These are phyloP conservation scores for Skeletonema costatum DNA, from an alignment of 108 stramenopile genomes.

Conservation along the genomic window DNA sequence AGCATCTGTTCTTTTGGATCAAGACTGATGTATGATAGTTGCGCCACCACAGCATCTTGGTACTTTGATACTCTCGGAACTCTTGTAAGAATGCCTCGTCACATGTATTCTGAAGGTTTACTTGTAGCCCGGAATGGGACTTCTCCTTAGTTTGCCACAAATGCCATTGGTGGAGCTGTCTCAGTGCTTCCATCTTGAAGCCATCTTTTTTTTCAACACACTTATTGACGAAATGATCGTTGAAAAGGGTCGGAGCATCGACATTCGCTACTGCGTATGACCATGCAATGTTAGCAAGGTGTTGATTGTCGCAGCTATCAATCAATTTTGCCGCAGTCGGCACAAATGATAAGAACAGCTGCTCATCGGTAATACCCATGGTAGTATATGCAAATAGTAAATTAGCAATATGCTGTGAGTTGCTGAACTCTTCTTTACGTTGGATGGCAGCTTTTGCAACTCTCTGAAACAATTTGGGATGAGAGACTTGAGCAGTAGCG, in stretches of 20 bases:
- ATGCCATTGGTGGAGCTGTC: too few species aligned
- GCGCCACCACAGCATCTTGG: background rate
- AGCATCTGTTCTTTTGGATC: background rate
- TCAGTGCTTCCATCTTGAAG: too few species aligned
- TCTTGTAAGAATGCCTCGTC: background rate
- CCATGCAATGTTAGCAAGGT: constrained; percentile 49
- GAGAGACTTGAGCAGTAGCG: background rate
- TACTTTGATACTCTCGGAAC: background rate
- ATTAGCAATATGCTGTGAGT: constrained; percentile 37
- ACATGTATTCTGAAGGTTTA: constrained; percentile 2
- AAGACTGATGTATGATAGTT: constrained; percentile 1
- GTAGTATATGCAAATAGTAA: constrained; percentile 42
- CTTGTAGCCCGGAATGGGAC: background rate
- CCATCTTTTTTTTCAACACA: too few species aligned
- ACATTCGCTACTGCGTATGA: constrained; percentile 34
- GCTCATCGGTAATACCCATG: constrained; percentile 8
- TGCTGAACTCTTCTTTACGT: constrained; percentile 21
- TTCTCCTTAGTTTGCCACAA: background rate
- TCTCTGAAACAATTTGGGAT: background rate
- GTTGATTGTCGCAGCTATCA: constrained; percentile 29
- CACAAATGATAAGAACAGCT: constrained; percentile 31
- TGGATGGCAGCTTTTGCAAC: constrained; percentile 13
- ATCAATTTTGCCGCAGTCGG: constrained; percentile 9
- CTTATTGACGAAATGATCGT: too few species aligned
- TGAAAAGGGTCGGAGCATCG: too few species aligned